These are phyloP conservation scores for Talaromyces ruber DNA, from an alignment of 495 filamentous ascomycete genomes.

Conservation along the genomic window DNA sequence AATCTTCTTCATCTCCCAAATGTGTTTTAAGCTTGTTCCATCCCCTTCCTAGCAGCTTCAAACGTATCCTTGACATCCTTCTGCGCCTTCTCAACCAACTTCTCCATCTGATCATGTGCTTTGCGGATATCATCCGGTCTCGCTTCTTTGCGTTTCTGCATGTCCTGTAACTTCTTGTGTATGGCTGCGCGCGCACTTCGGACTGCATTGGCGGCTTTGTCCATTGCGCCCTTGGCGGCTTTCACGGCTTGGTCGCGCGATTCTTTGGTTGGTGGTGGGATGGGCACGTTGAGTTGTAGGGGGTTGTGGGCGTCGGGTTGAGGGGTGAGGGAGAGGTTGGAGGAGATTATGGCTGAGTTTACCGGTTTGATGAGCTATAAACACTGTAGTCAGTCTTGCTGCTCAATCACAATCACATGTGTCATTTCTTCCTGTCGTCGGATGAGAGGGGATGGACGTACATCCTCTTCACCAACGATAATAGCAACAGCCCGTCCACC, in stretches of 20 bases:
- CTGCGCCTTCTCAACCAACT: conserved; percentile 60
- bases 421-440: too few relatives aligned
- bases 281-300: conserved; percentile 60
- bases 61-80: conserved; percentile 59
- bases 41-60: conserved; percentile 52
- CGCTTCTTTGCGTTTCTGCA: conserved; percentile 46
- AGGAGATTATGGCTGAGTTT: conserved; percentile 58
- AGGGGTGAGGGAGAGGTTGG: conserved; percentile 63
- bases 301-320: conserved; percentile 59
- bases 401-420: too few relatives aligned
- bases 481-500: conserved; percentile 59
- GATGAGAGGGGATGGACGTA: conserved; percentile 24
- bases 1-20: conserved; percentile 7
- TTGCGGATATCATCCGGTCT: conserved; percentile 60
- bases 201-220: conserved; percentile 43
- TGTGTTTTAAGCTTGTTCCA: conserved; percentile 33
- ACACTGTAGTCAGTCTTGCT: not conserved
- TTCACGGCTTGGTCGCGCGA: conserved; percentile 44
- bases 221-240: conserved; percentile 51
- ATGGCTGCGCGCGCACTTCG: conserved; percentile 48
- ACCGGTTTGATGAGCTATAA: conserved; percentile 60
- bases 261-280: conserved; percentile 62
- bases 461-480: conserved; percentile 53
- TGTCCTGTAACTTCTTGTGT: conserved; percentile 56
- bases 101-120: conserved; percentile 62